Base-by-base conservation (phyloP, 2,329 filamentous ascomycete species). In the Stylonectria norvegica region DNA sequence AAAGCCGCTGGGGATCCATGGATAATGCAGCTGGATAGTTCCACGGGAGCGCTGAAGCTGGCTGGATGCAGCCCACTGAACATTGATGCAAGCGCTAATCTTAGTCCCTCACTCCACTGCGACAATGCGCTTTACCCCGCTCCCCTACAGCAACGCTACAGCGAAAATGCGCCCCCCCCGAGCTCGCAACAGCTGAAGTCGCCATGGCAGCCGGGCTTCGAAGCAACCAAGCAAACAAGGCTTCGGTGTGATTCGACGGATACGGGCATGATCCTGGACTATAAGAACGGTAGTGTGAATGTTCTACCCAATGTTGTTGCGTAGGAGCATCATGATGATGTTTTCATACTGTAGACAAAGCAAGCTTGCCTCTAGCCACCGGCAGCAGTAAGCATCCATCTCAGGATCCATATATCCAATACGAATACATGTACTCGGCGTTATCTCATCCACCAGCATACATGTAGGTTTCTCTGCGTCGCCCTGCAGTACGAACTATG, bases 161-260 rank as follows among this genome's bases (percentile, higher is more conserved):
- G 43, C 47, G 53, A 43, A 19, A 40, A 40, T 50, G 34, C 39
- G 40, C 44, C 29, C 31, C 40, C 32, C 43, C 36, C 18, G 28
- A 40, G 29, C 38, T 28, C 40, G 37, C 33, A 45, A 45, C 50
- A 51, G 39, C 43, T 39, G 40, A 28, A 59, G 57, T 60, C 57
- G 53, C 57, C 57, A 58, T 59, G 55, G 57, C 57, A 59, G 56
- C 57, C 52, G 43, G 45, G 53, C 47, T 53, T 30, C 46, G 45
- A 56, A 40, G 48, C 47, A 48, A 38, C 38, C 44, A 37, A 36
- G 40, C 48, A 49, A 39, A 28, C 30, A 58, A 55, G 55, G 53
- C 52, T 38, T 53, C 41, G 23, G 7, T 32, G 14, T 25, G 19
- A 17, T 20, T 28, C n/a, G 40, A 31, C 29, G 20, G 34, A 37